Percentiles rank a stretch among this genome's conserved stretches.
phyloP scores from a whole-genome alignment of 768 basidiomycete genomes.

The Coprinopsis strossmayeri region DNA sequence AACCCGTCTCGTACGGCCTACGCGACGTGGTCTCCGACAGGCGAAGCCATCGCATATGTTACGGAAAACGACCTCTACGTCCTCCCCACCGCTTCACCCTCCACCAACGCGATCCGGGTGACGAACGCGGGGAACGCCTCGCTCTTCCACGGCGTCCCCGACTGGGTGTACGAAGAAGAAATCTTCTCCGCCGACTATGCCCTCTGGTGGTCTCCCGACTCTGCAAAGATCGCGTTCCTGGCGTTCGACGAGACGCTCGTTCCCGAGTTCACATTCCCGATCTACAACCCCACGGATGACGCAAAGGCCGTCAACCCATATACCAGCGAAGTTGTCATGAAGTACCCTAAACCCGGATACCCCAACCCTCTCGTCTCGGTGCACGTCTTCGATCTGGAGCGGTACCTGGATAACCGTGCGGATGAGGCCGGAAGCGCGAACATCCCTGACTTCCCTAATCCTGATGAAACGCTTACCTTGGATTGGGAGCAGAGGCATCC shows the following conservation, averaged over 20 bases:
- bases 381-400: constrained; percentile 73
- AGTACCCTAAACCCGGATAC: constrained; percentile 88
- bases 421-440: constrained; percentile 14
- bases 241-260: constrained; percentile 85
- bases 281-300: constrained; percentile 84
- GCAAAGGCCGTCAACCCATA: constrained; percentile 72
- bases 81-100: constrained; percentile 52
- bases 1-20: constrained; percentile 69
- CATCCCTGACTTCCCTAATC: constrained; percentile 23
- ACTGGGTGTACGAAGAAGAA: constrained; percentile 98
- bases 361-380: constrained; percentile 81
- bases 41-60: constrained; percentile 83
- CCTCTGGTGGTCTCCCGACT: constrained; percentile 89
- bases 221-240: constrained; percentile 73
- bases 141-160: constrained; percentile 90
- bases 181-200: constrained; percentile 68
- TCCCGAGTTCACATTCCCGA: constrained; percentile 78
- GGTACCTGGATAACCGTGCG: constrained; percentile 32
- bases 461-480: constrained; percentile 46
- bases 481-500: constrained; percentile 60
- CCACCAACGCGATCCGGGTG: constrained; percentile 56
- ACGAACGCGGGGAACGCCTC: constrained; percentile 78
- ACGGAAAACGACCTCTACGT: constrained; percentile 86
- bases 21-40: constrained; percentile 84
- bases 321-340: constrained; percentile 61